These are phyloP conservation scores for Calonectria pseudoturangicola DNA, from an alignment of 2,329 filamentous ascomycete species.

Conservation along the genomic window DNA sequence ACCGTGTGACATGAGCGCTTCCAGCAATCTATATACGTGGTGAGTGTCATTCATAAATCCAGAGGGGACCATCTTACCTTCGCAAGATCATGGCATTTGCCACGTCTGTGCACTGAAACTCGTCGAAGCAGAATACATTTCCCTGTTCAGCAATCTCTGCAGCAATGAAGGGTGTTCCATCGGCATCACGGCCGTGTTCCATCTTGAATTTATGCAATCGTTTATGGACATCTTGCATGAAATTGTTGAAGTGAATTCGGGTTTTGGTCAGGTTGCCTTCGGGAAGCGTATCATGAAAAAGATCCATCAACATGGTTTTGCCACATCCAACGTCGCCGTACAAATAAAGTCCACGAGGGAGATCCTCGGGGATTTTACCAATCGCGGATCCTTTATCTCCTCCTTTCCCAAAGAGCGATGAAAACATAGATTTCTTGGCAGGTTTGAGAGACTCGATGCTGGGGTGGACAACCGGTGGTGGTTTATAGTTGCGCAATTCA, in stretches of 20 bases:
- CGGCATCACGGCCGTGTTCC: constrained; percentile 90
- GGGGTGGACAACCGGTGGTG: constrained; percentile 85
- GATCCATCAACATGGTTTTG: constrained; percentile 99
- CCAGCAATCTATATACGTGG: constrained; percentile 77
- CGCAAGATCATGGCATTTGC: constrained; percentile 98
- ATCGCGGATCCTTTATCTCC: constrained; percentile 62
- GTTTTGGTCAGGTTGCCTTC: constrained; percentile 87
- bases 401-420: constrained; percentile 76
- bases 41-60: constrained; percentile 39
- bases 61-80: constrained; percentile 65
- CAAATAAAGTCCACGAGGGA: constrained; percentile 94
- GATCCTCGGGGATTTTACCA: constrained; percentile 77
- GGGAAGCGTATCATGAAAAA: constrained; percentile 96
- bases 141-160: constrained; percentile 92
- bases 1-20: constrained; percentile 96
- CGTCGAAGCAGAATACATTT: constrained; percentile 96
- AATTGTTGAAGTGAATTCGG: constrained; percentile 98
- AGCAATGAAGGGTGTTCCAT: constrained; percentile 92
- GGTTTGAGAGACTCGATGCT: constrained; percentile 81
- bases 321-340: constrained; percentile 97
- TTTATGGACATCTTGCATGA: constrained; percentile 98
- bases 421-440: constrained; percentile 72
- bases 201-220: constrained; percentile 93
- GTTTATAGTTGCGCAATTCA: constrained; percentile 83
- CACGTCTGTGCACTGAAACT: constrained; percentile 99